phyloP scores from a whole-genome alignment of 1,284 basidiomycete species.

The Paramarasmius palmivorus region DNA sequence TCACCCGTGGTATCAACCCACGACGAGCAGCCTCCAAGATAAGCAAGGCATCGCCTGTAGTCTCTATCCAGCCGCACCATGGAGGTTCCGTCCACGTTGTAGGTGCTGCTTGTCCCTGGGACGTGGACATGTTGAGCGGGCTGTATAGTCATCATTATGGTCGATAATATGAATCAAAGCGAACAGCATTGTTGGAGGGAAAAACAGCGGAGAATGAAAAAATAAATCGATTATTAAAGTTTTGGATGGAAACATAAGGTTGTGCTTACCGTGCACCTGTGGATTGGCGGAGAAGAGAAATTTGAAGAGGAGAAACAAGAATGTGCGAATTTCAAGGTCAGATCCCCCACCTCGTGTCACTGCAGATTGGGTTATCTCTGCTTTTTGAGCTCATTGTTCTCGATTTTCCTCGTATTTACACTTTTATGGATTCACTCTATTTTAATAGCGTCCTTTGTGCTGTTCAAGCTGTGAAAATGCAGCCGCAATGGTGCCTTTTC shows the following conservation, averaged over 20 bases:
- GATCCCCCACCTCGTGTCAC: slow-evolving; percentile 5
- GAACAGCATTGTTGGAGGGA: slow-evolving; percentile 15
- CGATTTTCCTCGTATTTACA: not conserved
- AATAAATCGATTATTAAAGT: slow-evolving; percentile 49
- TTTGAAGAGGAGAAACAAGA: slow-evolving; percentile 37
- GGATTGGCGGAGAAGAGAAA: slow-evolving; percentile 31
- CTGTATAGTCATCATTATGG: not conserved
- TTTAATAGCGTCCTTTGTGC: not conserved
- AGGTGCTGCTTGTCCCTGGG: slow-evolving; percentile 30
- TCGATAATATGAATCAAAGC: not conserved
- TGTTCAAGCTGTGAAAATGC: not conserved
- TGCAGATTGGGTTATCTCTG: not conserved
- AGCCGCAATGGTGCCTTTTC: not conserved
- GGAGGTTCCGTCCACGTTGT: slow-evolving; percentile 78
- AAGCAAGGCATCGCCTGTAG: slow-evolving; percentile 92
- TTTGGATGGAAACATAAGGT: slow-evolving; percentile 54
- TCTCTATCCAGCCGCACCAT: slow-evolving; percentile 92
- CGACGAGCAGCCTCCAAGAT: slow-evolving; percentile 93
- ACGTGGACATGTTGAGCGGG: not conserved
- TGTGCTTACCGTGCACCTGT: slow-evolving; percentile 52
- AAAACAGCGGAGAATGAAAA: slow-evolving; percentile 28
- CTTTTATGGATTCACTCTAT: not conserved
- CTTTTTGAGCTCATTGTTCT: not conserved
- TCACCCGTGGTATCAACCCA: slow-evolving; percentile 90
- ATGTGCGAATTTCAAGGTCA: slow-evolving; percentile 39